These are phyloP conservation scores for Ascochyta rabiei DNA, from an alignment of 2,329 filamentous ascomycete genomes.

Conservation along the genomic window DNA sequence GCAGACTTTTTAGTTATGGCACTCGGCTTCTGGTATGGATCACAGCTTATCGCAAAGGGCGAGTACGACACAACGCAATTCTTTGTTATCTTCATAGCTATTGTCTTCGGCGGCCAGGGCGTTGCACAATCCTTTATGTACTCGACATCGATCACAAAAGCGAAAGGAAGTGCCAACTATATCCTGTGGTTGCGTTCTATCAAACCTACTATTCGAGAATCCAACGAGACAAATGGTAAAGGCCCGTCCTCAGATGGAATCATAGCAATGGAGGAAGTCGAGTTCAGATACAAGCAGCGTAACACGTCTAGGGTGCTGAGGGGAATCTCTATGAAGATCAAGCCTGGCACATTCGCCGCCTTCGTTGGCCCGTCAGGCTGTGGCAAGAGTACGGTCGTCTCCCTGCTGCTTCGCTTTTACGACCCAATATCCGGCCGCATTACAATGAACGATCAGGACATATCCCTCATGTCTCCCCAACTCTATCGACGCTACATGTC, in stretches of 20 bases:
- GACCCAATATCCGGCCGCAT: slow-evolving; percentile 76
- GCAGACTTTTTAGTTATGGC: slow-evolving; percentile 10
- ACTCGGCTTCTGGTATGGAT: slow-evolving; percentile 12
- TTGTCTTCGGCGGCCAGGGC: slow-evolving; percentile 13
- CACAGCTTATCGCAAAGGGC: slow-evolving; percentile 5
- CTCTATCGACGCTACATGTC: slow-evolving; percentile 74
- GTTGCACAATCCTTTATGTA: slow-evolving; percentile 13
- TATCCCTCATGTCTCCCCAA: slow-evolving; percentile 42
- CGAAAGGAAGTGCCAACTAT: slow-evolving; percentile 2
- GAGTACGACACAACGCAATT: slow-evolving; percentile 3
- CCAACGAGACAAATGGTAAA: background rate
- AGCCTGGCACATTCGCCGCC: slow-evolving; percentile 60
- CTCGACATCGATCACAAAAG: slow-evolving; percentile 9
- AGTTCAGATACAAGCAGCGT: slow-evolving; percentile 90
- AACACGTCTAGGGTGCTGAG: slow-evolving; percentile 77
- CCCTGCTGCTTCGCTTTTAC: slow-evolving; percentile 90
- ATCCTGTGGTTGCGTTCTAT: slow-evolving; percentile 5
- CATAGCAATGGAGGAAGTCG: slow-evolving; percentile 79
- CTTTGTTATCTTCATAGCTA: slow-evolving; percentile 14
- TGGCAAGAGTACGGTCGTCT: slow-evolving; percentile 91
- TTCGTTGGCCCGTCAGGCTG: slow-evolving; percentile 76
- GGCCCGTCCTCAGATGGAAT: background rate
- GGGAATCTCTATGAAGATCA: slow-evolving; percentile 52
- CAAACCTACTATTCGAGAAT: slow-evolving; percentile 3
- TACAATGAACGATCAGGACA: slow-evolving; percentile 71